phyloP scores from a whole-genome alignment of 352 stramenopile genomes.

The Globisporangium okanoganense region DNA sequence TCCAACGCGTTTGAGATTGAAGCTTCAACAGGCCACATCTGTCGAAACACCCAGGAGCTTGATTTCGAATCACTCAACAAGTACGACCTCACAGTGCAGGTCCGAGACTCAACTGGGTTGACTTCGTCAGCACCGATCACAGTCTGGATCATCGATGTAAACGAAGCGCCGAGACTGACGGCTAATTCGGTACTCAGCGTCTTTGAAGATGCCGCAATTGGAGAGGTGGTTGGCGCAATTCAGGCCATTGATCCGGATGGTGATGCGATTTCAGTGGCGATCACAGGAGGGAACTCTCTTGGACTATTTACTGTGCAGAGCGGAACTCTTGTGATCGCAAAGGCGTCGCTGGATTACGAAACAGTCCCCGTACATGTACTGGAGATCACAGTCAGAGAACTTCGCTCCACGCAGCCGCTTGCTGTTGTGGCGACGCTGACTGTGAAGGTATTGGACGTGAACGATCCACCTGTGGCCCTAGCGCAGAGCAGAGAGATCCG shows the following conservation, averaged over 20 bases:
- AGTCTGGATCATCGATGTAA: slow-evolving; percentile 32
- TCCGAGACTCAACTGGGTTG: slow-evolving; percentile 19
- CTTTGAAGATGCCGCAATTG: slow-evolving; percentile 15
- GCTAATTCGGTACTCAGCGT: slow-evolving; percentile 16
- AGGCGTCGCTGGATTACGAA: slow-evolving; percentile 10
- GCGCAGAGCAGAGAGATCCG: slow-evolving; percentile 18
- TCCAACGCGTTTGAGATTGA: slow-evolving; percentile 9
- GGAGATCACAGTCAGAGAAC: slow-evolving; percentile 5
- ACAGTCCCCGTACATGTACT: neutral
- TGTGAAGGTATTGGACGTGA: slow-evolving; percentile 20
- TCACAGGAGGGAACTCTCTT: slow-evolving; percentile 5
- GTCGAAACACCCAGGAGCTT: slow-evolving; percentile 10
- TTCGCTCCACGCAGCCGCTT: neutral
- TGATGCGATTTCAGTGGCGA: neutral
- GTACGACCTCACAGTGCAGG: slow-evolving; percentile 22
- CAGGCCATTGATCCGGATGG: slow-evolving; percentile 4
- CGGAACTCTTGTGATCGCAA: neutral
- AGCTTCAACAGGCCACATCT: slow-evolving; percentile 22
- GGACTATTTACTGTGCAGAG: slow-evolving; percentile 3
- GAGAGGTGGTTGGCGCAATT: neutral
- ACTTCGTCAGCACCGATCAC: slow-evolving; percentile 5
- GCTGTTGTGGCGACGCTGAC: neutral
- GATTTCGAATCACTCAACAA: slow-evolving; percentile 30
- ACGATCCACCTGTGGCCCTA: slow-evolving; percentile 20
- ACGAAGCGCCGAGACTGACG: slow-evolving; percentile 23